phyloP scores from a whole-genome alignment of 2,329 filamentous ascomycete species.

The Colletotrichum simmondsii region DNA sequence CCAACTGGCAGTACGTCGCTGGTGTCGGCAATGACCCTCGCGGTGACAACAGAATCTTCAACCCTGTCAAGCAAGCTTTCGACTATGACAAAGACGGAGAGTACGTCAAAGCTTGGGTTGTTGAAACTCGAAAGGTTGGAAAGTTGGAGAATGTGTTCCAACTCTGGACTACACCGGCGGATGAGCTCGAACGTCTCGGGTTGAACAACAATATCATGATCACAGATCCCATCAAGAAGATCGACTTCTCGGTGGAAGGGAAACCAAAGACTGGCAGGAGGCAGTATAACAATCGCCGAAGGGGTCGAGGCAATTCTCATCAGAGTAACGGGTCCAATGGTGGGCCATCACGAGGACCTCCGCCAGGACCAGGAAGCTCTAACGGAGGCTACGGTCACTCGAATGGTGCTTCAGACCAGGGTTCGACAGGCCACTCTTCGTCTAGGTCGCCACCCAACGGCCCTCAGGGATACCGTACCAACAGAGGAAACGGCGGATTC shows the following conservation, averaged over 20 bases:
- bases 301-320: conserved; percentile 35
- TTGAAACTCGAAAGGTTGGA: conserved; percentile 69
- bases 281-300: conserved; percentile 42
- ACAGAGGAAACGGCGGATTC: neutral
- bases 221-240: conserved; percentile 72
- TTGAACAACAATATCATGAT: conserved; percentile 72
- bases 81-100: conserved; percentile 78
- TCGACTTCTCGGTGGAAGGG: conserved; percentile 70
- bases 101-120: conserved; percentile 80
- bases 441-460: conserved; percentile 9
- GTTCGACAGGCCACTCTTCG: neutral
- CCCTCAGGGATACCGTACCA: conserved; percentile 25
- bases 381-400: neutral
- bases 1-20: conserved; percentile 85
- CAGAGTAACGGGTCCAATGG: neutral
- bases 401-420: neutral
- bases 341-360: conserved; percentile 6
- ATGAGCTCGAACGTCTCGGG: conserved; percentile 66
- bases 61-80: conserved; percentile 82
- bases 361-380: neutral
- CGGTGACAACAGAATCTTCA: conserved; percentile 79
- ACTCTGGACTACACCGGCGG: conserved; percentile 70
- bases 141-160: conserved; percentile 74
- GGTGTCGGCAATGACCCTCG: conserved; percentile 85
- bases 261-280: conserved; percentile 53